Percentiles rank a stretch among this genome's conserved stretches.
Conservation (phyloP, 306 rosid genomes). For the Amphicarpaea edgeworthii region DNA sequence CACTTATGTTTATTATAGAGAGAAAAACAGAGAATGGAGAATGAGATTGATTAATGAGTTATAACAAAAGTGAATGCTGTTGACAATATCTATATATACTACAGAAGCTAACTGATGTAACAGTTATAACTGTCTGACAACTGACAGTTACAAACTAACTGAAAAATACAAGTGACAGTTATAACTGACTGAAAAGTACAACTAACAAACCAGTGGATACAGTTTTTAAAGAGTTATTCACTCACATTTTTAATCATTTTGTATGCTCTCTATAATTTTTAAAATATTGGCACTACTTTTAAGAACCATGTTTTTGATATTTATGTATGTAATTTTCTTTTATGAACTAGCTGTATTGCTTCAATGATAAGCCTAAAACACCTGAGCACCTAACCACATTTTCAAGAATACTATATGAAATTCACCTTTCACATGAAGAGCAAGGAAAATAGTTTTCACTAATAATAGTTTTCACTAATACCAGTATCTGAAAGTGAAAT, state of each 20-base stretch:
- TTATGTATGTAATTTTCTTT: background rate
- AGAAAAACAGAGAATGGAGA: too few relatives aligned
- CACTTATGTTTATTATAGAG: background rate
- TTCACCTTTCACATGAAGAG: conserved; percentile 1
- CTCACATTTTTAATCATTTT: background rate
- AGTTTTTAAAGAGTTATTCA: background rate
- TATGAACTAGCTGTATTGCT: background rate
- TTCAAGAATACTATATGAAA: background rate
- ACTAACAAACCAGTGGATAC: background rate
- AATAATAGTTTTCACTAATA: background rate
- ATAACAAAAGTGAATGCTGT: too few relatives aligned
- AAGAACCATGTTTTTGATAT: background rate
- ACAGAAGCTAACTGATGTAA: too few relatives aligned
- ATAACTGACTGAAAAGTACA: background rate
- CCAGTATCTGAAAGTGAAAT: background rate
- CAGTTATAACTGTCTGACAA: background rate
- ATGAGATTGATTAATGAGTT: too few relatives aligned
- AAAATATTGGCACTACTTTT: background rate
- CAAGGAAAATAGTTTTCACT: background rate
- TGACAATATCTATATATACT: too few relatives aligned
- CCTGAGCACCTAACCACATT: background rate
- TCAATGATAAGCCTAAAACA: background rate
- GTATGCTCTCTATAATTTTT: background rate
- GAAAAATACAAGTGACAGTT: too few relatives aligned
- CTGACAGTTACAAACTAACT: too few relatives aligned